Evolutionary conservation across 345 rosid species (phyloP).

Genomic region (Sisymbrium altissimum): DNA sequence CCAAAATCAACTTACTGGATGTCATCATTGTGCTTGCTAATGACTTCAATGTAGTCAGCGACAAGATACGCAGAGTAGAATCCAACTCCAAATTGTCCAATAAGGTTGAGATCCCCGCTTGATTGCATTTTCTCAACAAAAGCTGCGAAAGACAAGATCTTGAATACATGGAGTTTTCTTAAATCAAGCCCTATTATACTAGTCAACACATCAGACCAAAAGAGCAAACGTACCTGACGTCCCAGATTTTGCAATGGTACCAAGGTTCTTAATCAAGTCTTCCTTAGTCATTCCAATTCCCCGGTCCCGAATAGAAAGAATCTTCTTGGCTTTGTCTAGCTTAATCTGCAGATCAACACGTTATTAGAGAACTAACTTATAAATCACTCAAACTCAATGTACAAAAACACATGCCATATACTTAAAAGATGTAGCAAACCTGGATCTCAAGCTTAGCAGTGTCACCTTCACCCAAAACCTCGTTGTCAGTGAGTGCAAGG

Average conservation of each 20-base stretch:
- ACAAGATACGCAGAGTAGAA: slow-evolving; percentile 97
- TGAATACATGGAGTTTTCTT: not conserved
- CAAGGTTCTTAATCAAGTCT: slow-evolving; percentile 93
- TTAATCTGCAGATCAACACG: slow-evolving; percentile 57
- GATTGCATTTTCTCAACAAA: slow-evolving; percentile 98
- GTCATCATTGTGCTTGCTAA: slow-evolving; percentile 95
- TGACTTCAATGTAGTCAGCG: slow-evolving; percentile 96
- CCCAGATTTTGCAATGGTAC: slow-evolving; percentile 98
- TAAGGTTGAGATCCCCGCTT: slow-evolving; percentile 90
- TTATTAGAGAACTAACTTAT: not conserved
- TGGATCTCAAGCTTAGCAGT: slow-evolving; percentile 87
- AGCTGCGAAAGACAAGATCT: slow-evolving; percentile 43
- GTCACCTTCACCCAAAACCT: slow-evolving; percentile 92
- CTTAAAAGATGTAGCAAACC: slow-evolving; percentile 41
- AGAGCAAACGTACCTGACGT: slow-evolving; percentile 67
- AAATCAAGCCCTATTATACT: not conserved
- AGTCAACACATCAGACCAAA: not conserved
- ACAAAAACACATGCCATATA: not conserved
- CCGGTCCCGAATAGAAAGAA: slow-evolving; percentile 81
- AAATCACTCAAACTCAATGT: no score
- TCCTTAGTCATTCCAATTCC: slow-evolving; percentile 99
- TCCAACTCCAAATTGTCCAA: slow-evolving; percentile 99
- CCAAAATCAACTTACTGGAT: slow-evolving; percentile 55
- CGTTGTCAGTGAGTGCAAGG: slow-evolving; percentile 91
- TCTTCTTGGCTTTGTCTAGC: slow-evolving; percentile 85